Evolutionary conservation across 176 grass and related monocot genomes (phyloP), one percentile per base, ranked within the genome.

Genomic region (bread wheat (Triticum aestivum)): DNA sequence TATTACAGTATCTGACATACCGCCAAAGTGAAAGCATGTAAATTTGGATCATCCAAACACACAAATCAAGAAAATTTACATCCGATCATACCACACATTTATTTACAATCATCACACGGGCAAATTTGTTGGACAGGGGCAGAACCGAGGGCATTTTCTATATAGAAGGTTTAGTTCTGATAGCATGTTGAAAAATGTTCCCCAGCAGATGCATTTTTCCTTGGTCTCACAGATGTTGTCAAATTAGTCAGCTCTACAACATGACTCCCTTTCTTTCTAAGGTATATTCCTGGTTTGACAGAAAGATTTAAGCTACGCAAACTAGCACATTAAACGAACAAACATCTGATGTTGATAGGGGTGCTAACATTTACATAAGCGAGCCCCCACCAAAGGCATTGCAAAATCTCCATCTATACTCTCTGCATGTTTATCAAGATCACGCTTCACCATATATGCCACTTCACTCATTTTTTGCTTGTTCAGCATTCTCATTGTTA

Each of bases 391-490:
- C 86, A 59, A n/a, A 47, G 79, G 79, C 65, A 78, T 86, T 45
- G 24, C 80, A 54, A 73, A 83, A 27, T 80, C 15, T 76, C 74
- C 74, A 64, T 61, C 23, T 68, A 14, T 77, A 56, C 8, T 41
- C 39, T 41, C 68, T 61, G 9, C 27, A 27, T 72, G 65, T 91
- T 61, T 82, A 65, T 49, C 65, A 29, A 34, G 15, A 45, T 17
- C 54, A 54, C 61, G 65, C 73, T 87, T 85, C 45, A 6, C n/a
- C 56, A 58, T 78, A 78, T 93, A 62, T 82, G 83, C 79, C 65
- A 20, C 69, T 83, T 82, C 88, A 86, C 20, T 84, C 82, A 82
- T 38, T 84, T 86, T 87, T 93, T 34, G 69, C 49, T n/a, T 75
- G 64, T 56, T 79, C 79, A 8, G 35, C 64, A 38, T 91, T 93